Conservation (phyloP, 192 early-diverging fungal species). For the Backusella westeae region DNA sequence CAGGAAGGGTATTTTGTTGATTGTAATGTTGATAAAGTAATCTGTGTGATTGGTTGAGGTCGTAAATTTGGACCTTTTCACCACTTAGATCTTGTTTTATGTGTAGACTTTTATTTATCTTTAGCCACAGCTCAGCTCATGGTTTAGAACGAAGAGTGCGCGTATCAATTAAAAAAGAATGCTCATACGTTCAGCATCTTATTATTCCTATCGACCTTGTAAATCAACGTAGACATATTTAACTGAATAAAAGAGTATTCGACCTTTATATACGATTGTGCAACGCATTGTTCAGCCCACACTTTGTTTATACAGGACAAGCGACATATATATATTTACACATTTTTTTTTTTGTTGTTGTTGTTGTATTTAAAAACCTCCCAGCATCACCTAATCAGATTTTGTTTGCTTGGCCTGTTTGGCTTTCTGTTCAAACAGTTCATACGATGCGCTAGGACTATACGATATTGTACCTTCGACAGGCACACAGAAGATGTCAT, state of each 20-base stretch:
- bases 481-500: too few species aligned
- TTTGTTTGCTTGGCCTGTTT: too few species aligned
- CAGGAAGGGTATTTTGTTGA: too few species aligned
- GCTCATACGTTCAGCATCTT: constrained; percentile 37
- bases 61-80: constrained; percentile 58
- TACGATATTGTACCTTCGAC: too few species aligned
- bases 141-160: constrained; percentile 37
- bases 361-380: too few species aligned
- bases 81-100: constrained; percentile 51
- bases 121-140: constrained; percentile 41
- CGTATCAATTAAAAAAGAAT: constrained; percentile 29
- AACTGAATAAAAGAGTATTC: not conserved
- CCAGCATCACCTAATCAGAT: too few species aligned
- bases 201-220: constrained; percentile 36
- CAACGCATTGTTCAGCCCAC: not conserved
- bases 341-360: too few species aligned
- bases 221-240: constrained; percentile 7
- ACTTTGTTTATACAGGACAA: not conserved
- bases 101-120: constrained; percentile 48
- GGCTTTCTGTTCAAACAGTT: too few species aligned
- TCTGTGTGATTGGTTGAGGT: constrained; percentile 25
- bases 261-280: not conserved
- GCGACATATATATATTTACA: not conserved
- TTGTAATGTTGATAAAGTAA: too few species aligned
- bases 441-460: too few species aligned